phyloP scores from a whole-genome alignment of 345 rosid species.

The Dipteronia dyeriana region DNA sequence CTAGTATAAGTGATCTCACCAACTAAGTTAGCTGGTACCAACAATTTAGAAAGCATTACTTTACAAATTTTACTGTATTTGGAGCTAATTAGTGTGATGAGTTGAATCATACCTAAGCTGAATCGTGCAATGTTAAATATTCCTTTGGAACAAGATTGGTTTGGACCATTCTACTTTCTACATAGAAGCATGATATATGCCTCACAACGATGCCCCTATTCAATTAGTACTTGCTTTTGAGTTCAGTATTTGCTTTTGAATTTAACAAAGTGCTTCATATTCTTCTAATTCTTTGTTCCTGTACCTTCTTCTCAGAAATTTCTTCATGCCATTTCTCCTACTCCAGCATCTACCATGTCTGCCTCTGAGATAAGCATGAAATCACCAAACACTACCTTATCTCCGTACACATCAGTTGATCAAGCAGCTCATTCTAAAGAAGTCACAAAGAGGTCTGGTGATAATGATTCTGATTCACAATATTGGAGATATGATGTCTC shows the following conservation, averaged over 20 bases:
- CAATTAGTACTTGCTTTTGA: neutral
- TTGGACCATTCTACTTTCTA: neutral
- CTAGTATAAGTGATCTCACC: neutral
- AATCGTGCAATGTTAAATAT: neutral
- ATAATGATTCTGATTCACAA: slow-evolving; percentile 60
- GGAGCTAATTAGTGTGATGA: neutral
- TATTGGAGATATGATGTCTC: slow-evolving; percentile 95
- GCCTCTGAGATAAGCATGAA: slow-evolving; percentile 68
- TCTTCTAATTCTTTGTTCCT: slow-evolving; percentile 19
- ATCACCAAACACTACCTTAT: slow-evolving; percentile 67
- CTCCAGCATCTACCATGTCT: slow-evolving; percentile 77
- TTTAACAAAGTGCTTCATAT: neutral
- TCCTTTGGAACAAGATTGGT: slow-evolving; percentile 1
- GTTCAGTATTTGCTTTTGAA: neutral
- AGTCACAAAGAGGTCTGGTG: slow-evolving; percentile 50
- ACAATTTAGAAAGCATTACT: neutral
- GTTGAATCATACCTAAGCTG: neutral
- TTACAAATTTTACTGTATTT: neutral
- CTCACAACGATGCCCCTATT: neutral
- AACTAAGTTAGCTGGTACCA: neutral
- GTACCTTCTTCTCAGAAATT: slow-evolving; percentile 60
- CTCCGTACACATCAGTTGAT: slow-evolving; percentile 57
- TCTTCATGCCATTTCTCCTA: slow-evolving; percentile 87
- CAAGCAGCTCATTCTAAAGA: slow-evolving; percentile 45
- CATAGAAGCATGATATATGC: neutral